Evolutionary conservation across 257 asterid genomes (phyloP).

Genomic region (Fraxinus cuspidata): DNA sequence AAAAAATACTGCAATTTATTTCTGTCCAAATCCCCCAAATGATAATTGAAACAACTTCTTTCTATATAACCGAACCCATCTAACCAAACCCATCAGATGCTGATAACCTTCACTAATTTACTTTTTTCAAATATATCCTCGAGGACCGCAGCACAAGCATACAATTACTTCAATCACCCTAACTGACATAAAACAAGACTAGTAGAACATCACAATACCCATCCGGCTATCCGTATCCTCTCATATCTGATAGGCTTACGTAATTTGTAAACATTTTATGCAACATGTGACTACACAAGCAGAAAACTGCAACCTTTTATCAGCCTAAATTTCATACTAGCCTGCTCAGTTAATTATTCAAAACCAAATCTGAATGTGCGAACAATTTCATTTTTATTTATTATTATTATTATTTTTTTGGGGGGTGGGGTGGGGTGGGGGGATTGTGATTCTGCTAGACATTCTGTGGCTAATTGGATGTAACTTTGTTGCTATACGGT

Average conservation of each 20-base stretch:
- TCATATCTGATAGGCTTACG: background rate
- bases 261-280: background rate
- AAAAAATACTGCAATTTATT: background rate
- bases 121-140: background rate
- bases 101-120: background rate
- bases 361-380: background rate
- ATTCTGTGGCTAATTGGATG: background rate
- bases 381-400: background rate
- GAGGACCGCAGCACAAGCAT: background rate
- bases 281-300: background rate
- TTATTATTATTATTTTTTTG: no score
- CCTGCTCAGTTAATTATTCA: background rate
- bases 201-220: background rate
- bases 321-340: background rate
- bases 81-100: no score
- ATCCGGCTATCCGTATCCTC: background rate
- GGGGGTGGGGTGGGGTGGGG: no score
- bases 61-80: background rate
- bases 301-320: background rate
- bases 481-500: background rate
- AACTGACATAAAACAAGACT: background rate
- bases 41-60: background rate
- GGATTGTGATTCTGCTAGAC: background rate
- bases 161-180: background rate
- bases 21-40: background rate